Evolutionary conservation across 2,329 filamentous ascomycete genomes (phyloP).

Genomic region (Lasiodiplodia hormozganensis): DNA sequence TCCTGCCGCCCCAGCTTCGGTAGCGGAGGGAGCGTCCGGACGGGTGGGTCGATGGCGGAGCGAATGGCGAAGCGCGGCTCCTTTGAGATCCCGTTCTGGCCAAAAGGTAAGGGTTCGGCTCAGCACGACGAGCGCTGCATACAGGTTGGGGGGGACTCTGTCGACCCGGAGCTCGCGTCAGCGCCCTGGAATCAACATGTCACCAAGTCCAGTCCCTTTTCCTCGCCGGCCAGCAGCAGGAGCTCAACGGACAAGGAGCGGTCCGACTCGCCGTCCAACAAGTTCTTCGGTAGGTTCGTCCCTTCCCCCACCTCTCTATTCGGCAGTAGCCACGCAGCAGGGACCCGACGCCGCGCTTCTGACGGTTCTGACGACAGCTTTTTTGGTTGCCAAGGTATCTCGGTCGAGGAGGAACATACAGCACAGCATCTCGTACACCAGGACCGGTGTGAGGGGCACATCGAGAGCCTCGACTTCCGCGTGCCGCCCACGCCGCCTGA

Average conservation of each 20-base stretch:
- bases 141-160: conserved; percentile 2
- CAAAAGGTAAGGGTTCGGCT: background rate
- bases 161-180: background rate
- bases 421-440: conserved; percentile 1
- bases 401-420: background rate
- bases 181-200: conserved; percentile 20
- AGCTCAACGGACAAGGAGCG: background rate
- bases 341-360: conserved; percentile 1
- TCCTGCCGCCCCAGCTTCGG: background rate
- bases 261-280: background rate
- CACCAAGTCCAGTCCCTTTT: conserved; percentile 15
- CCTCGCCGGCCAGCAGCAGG: background rate
- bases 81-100: conserved; percentile 15
- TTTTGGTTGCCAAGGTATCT: conserved; percentile 20
- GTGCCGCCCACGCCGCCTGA: background rate
- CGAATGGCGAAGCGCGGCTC: conserved; percentile 3
- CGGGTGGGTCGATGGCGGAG: background rate
- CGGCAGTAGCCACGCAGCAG: background rate
- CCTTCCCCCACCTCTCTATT: conserved; percentile 15
- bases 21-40: background rate
- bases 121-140: background rate
- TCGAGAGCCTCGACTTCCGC: background rate
- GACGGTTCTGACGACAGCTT: conserved; percentile 25
- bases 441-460: background rate
- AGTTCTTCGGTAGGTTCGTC: conserved; percentile 17